Conservation (phyloP, 2,329 filamentous ascomycete genomes). For the Basipetospora chlamydospora region DNA sequence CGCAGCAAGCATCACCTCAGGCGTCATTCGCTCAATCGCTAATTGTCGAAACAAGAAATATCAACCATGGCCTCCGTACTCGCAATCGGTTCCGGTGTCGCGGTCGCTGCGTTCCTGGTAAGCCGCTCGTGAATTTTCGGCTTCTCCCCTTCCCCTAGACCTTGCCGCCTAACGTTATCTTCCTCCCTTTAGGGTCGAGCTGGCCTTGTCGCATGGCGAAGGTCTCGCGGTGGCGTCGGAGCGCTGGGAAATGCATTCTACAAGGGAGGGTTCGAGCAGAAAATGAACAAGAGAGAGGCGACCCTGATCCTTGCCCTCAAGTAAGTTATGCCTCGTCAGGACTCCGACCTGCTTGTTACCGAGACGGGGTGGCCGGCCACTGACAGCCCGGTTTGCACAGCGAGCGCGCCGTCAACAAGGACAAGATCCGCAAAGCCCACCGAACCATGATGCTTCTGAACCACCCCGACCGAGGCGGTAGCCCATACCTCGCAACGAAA, state of each 20-base stretch:
- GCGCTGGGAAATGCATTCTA: constrained; percentile 85
- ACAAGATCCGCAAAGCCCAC: constrained; percentile 91
- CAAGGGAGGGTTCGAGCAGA: constrained; percentile 94
- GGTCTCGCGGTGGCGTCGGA: constrained; percentile 63
- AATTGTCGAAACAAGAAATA: background rate
- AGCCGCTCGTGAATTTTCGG: constrained; percentile 8
- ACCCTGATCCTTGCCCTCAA: constrained; percentile 79
- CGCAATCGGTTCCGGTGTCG: constrained; percentile 31
- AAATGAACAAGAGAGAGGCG: constrained; percentile 88
- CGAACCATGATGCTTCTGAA: constrained; percentile 93
- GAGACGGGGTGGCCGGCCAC: too few species aligned
- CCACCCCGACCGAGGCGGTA: constrained; percentile 93
- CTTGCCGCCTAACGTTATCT: constrained; percentile 8
- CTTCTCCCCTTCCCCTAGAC: background rate
- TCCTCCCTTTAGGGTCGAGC: constrained; percentile 58
- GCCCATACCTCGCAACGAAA: constrained; percentile 91
- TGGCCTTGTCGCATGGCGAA: constrained; percentile 74
- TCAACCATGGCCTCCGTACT: constrained; percentile 26
- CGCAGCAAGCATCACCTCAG: background rate
- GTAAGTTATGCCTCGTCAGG: too few species aligned
- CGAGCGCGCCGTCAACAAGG: constrained; percentile 76
- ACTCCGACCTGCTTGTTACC: too few species aligned
- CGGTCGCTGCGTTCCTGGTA: constrained; percentile 38
- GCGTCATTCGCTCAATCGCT: background rate
- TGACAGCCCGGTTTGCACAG: too few species aligned